phyloP scores from a whole-genome alignment of 331 rosid genomes.

The Prunus yedoensis region DNA sequence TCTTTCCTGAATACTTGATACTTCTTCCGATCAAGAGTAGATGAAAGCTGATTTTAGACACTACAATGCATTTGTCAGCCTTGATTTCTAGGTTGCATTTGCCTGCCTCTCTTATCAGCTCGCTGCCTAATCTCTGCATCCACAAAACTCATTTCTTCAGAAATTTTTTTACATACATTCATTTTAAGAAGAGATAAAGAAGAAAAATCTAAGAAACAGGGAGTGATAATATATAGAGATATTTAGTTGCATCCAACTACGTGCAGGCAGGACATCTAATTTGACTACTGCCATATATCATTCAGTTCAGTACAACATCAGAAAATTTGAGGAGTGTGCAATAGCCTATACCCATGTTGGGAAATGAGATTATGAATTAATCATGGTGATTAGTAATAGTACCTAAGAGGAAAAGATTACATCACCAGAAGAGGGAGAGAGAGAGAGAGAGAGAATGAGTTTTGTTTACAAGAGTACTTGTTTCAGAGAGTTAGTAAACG shows the following conservation, averaged over 20 bases:
- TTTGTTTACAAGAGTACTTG: neutral
- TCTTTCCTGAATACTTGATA: constrained; percentile 87
- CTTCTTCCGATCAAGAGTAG: constrained; percentile 78
- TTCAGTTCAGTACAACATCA: too few species aligned
- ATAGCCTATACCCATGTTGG: neutral
- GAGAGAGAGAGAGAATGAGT: neutral
- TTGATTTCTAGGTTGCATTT: constrained; percentile 59
- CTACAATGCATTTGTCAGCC: constrained; percentile 76
- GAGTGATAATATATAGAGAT: too few species aligned
- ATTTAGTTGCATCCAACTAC: too few species aligned
- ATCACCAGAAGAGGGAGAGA: constrained; percentile 1
- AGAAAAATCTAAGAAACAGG: too few species aligned
- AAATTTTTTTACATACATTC: neutral
- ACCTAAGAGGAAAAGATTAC: constrained; percentile 2
- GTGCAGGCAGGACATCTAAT: too few species aligned
- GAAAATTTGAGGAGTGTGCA: too few species aligned
- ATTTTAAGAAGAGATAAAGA: neutral
- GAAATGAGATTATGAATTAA: neutral
- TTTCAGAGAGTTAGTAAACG: neutral
- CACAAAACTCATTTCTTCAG: neutral
- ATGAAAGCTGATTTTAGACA: constrained; percentile 76
- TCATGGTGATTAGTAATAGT: neutral
- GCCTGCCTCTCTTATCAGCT: constrained; percentile 71
- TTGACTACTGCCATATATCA: too few species aligned
- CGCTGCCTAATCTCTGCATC: constrained; percentile 67